Percentiles rank a stretch among this genome's conserved stretches.
Conservation (phyloP, 2,329 filamentous ascomycete genomes). For the Westerdykella ornata region DNA sequence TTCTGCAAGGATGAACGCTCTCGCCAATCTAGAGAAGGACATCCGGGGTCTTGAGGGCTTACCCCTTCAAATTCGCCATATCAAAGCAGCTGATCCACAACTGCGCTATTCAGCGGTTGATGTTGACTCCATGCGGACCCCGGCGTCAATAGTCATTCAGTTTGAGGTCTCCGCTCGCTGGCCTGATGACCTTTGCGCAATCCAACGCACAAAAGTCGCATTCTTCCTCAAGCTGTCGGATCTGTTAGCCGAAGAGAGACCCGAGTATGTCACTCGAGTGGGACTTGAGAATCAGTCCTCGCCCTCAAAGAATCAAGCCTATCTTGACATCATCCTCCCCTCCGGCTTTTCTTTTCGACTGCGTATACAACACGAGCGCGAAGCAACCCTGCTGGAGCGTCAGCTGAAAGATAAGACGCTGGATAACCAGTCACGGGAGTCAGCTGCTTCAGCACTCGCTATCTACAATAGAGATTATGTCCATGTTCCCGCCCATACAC, state of each 20-base stretch:
- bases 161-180: slow-evolving; percentile 91
- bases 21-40: slow-evolving; percentile 66
- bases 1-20: slow-evolving; percentile 61
- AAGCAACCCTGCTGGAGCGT: slow-evolving; percentile 73
- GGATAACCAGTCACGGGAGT: slow-evolving; percentile 59
- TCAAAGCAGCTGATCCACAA: slow-evolving; percentile 64
- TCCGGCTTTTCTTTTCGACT: slow-evolving; percentile 71
- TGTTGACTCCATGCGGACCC: slow-evolving; percentile 41
- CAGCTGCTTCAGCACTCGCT: slow-evolving; percentile 62
- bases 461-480: slow-evolving; percentile 65
- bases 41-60: slow-evolving; percentile 73
- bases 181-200: slow-evolving; percentile 85
- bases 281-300: slow-evolving; percentile 71
- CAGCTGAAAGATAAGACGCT: slow-evolving; percentile 66
- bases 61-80: slow-evolving; percentile 76
- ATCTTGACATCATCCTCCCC: slow-evolving; percentile 72
- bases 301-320: slow-evolving; percentile 68
- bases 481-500: slow-evolving; percentile 69
- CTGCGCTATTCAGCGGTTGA: slow-evolving; percentile 66
- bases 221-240: slow-evolving; percentile 70
- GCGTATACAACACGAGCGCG: slow-evolving; percentile 82
- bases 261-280: slow-evolving; percentile 59
- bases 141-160: slow-evolving; percentile 75
- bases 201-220: slow-evolving; percentile 89
- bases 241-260: slow-evolving; percentile 58